Evolutionary conservation across 441 rosid genomes (phyloP), one percentile per base, ranked within the genome.

Genomic region (Raphanus hybrid): DNA sequence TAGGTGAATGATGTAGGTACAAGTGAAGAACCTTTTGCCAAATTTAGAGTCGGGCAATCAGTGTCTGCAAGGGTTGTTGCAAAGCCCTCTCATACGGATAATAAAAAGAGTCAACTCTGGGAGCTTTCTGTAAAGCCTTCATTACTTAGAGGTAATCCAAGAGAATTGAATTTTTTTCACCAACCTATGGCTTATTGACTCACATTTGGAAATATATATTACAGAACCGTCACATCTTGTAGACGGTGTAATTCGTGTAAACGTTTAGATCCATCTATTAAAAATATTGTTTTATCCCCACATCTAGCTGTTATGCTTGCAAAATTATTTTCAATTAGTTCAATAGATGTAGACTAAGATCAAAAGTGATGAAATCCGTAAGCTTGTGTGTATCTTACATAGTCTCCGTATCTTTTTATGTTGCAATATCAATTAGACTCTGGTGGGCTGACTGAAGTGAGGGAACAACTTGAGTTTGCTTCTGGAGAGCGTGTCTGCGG

Each of bases 101-200:
- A 37, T 74, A 85, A 83, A 77, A 93, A 82, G 82, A 82, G 81
- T 73, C 72, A 80, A 75, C 85, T 79, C 16, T 93, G 99, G 98
- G 98, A 96, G 85, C 87, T 96, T 66, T 91, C 98, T 75, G 78
- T 87, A 71, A 96, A 90, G 87, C 91, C 97, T 57, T 59, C 87
- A 74, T 68, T 75, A 41, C 87, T 96, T 71, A 60, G 83, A 81
- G 98, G 99, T 96, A 85, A 76, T 67, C 71, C 60, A 52, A 60
- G 50, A 71, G 26, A 55, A 59, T 29, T 75, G 59, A 15, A 37
- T 15, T 5, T 4, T 11, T 15, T 74, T 39, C 45, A 64, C 71
- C 15, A 48, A 57, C 41, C 26, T 26, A 29, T 64, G 29, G 8
- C 60, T 60, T 14, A 57, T 23, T 63, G 63, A 78, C 67, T 78